These are phyloP conservation scores for Harringtonia aguacate DNA, from an alignment of 2,329 filamentous ascomycete species.

Conservation along the genomic window DNA sequence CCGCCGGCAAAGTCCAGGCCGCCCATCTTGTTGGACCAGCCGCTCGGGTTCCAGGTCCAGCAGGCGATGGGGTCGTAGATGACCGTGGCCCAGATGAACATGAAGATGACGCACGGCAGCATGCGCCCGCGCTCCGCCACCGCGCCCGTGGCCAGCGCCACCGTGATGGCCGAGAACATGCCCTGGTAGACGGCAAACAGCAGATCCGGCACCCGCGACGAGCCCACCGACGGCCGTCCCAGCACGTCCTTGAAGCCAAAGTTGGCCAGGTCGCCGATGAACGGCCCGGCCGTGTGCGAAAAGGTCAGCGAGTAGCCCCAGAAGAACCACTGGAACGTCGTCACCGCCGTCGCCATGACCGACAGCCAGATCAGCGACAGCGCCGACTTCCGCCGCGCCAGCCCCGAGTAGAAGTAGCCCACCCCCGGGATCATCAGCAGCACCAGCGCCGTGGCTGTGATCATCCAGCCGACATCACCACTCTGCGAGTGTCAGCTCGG, in stretches of 20 bases:
- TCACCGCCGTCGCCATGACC: constrained; percentile 73
- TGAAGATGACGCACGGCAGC: constrained; percentile 81
- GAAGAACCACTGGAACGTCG: constrained; percentile 91
- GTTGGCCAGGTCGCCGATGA: constrained; percentile 69
- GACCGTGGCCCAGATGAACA: constrained; percentile 84
- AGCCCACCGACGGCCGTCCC: constrained; percentile 64
- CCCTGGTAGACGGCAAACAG: constrained; percentile 79
- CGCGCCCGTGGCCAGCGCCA: constrained; percentile 74
- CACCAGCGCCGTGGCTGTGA: constrained; percentile 71
- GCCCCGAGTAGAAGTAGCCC: constrained; percentile 81
- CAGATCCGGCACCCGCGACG: constrained; percentile 64
- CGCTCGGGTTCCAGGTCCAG: constrained; percentile 84
- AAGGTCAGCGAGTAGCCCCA: constrained; percentile 81
- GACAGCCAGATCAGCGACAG: constrained; percentile 86
- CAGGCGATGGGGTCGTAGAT: constrained; percentile 91
- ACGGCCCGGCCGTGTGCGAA: constrained; percentile 64
- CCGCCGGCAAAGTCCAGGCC: constrained; percentile 84
- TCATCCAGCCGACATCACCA: constrained; percentile 79
- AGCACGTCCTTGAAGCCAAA: constrained; percentile 71
- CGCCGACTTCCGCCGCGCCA: constrained; percentile 80
- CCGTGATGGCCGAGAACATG: constrained; percentile 81
- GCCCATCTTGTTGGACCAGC: constrained; percentile 72
- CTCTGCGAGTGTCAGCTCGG: constrained; percentile 44
- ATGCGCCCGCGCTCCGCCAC: constrained; percentile 73
- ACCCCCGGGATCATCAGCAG: constrained; percentile 90